Conservation (phyloP, 768 basidiomycete genomes). For the Mycena leptocephala region DNA sequence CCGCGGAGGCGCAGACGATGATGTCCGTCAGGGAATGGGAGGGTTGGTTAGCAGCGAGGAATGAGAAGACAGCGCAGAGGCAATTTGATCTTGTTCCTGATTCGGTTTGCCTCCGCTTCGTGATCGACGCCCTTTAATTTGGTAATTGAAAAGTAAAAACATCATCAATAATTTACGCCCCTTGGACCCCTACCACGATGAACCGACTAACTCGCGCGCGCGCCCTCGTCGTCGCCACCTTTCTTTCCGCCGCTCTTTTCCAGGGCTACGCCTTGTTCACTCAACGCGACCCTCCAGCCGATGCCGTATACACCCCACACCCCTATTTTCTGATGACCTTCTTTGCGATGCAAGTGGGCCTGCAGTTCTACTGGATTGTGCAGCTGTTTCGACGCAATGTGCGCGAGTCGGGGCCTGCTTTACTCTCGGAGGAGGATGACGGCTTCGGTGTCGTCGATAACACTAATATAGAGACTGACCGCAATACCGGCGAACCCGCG, state of each 20-base stretch:
- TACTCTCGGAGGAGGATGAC: neutral
- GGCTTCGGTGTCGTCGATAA: neutral
- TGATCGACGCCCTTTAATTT: neutral
- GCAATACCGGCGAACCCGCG: conserved; percentile 27
- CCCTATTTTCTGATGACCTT: conserved; percentile 22
- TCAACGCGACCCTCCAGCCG: neutral
- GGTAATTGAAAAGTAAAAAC: neutral
- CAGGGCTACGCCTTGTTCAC: neutral
- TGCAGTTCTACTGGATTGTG: conserved; percentile 27
- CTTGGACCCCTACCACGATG: conserved; percentile 6
- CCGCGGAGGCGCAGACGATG: conserved; percentile 37
- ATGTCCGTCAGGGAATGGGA: conserved; percentile 55
- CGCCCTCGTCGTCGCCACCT: neutral
- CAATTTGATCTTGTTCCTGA: neutral
- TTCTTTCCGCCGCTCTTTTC: neutral
- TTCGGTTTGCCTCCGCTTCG: neutral
- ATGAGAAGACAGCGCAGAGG: neutral
- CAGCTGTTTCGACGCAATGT: neutral
- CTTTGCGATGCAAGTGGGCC: conserved; percentile 16
- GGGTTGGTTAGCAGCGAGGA: conserved; percentile 34
- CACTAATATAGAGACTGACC: neutral
- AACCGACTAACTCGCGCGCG: conserved; percentile 19
- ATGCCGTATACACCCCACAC: conserved; percentile 23
- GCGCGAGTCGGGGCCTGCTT: neutral
- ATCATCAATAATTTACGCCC: neutral